Evolutionary conservation across 495 filamentous ascomycete species (phyloP).

Genomic region (Clavariopsis aquatica): DNA sequence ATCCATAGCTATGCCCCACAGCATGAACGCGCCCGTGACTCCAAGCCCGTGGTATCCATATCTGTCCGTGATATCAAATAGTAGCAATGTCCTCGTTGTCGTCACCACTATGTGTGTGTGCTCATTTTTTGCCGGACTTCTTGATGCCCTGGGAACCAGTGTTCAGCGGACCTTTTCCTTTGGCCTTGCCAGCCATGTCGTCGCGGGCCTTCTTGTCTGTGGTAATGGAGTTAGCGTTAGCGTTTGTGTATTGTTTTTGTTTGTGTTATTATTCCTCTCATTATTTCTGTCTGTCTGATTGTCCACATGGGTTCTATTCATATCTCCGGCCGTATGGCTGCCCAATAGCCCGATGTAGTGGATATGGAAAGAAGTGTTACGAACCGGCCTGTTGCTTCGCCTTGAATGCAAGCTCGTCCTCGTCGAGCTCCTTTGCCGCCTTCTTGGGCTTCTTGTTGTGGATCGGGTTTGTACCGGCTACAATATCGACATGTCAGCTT

Average conservation of each 20-base stretch:
- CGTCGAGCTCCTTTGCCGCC: slow-evolving; percentile 39
- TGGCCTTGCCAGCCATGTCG: slow-evolving; percentile 45
- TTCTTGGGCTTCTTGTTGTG: slow-evolving; percentile 51
- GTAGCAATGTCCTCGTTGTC: slow-evolving; percentile 1
- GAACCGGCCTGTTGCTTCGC: slow-evolving; percentile 44
- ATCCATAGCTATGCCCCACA: slow-evolving; percentile 7
- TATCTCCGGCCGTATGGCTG: background rate
- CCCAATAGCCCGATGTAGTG: too few species aligned
- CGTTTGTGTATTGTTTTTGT: too few species aligned
- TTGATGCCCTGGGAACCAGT: slow-evolving; percentile 44
- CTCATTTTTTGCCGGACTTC: slow-evolving; percentile 46
- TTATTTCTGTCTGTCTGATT: too few species aligned
- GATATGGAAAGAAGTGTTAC: background rate
- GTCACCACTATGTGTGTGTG: background rate
- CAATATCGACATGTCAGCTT: slow-evolving; percentile 32
- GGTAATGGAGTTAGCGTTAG: background rate
- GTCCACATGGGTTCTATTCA: background rate
- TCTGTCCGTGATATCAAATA: background rate
- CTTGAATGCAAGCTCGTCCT: slow-evolving; percentile 47
- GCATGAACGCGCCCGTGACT: slow-evolving; percentile 7
- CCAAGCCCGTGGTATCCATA: slow-evolving; percentile 10
- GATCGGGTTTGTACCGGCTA: slow-evolving; percentile 48
- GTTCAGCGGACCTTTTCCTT: slow-evolving; percentile 43
- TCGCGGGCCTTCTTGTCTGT: slow-evolving; percentile 48
- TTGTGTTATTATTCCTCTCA: too few species aligned